Evolutionary conservation across 371 early-diverging fungal genomes (phyloP), one percentile per base, ranked within the genome.

Genomic region (Mucor sp.): DNA sequence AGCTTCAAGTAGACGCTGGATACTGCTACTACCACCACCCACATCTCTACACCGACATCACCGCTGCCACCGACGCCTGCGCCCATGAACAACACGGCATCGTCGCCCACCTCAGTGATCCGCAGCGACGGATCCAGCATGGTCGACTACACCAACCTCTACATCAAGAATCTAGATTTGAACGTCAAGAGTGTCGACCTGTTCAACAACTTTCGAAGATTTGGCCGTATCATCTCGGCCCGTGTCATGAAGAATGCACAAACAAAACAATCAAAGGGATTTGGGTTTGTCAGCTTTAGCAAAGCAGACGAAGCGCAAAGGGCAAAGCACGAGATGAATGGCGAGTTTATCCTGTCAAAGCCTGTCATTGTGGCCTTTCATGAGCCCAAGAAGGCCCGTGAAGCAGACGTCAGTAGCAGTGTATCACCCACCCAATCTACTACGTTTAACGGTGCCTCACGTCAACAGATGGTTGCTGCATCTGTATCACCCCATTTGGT

Each of bases 141-240:
- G 59, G 61, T 67, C 5, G 83, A 83, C 53, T 77, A 68, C 56
- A 79, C 76, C 44, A 86, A 86, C 44, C 71, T 86, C 0, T 86
- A 84, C 56, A 83, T 86, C 65, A 86, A 86, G 63, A 86, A 86
- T 43, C 70, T 86, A 2, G 86, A 86, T 60, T 59, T 79, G 23
- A 72, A 76, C 47, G 77, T 86, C 15, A 76, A 76, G 43, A 86
- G 83, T 43, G 71, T 69, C 1, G 82, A 84, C 58, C 69, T 86
- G 4, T 82, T 80, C 59, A 76, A 72, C 15, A 63, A 79, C 15
- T 86, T 86, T 62, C 75, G 80, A 48, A 62, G 63, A 61, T 86
- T 71, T 71, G 86, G 86, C 7, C 73, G 74, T 15, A 86, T 86
- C 28, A 76, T 86, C 21, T 84, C 84, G 37, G 84, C 82, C 28